Conservation (phyloP, 495 filamentous ascomycete species). For the Penicillium dipodomyicola region DNA sequence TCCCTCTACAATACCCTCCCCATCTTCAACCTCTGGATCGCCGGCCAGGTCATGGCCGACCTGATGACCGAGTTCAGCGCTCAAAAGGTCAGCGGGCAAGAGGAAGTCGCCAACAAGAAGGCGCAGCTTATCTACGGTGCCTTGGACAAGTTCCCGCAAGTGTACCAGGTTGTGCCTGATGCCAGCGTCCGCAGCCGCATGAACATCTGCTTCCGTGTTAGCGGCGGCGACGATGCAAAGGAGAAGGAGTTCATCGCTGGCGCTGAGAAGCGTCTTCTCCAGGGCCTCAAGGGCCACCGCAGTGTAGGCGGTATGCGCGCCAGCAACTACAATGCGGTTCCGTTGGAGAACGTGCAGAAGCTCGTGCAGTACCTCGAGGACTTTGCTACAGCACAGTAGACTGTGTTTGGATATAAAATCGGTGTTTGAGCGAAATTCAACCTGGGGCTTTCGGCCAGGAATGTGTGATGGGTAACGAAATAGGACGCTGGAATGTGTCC, state of each 20-base stretch:
- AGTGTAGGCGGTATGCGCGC: conserved; percentile 64
- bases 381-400: conserved; percentile 48
- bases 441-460: conserved; percentile 14
- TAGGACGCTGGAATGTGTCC: conserved; percentile 11
- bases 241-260: conserved; percentile 77
- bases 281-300: conserved; percentile 78
- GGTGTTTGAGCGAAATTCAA: conserved; percentile 16
- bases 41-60: conserved; percentile 74
- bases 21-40: conserved; percentile 91
- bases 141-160: conserved; percentile 65
- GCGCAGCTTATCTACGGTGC: conserved; percentile 68
- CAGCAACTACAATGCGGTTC: conserved; percentile 61
- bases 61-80: conserved; percentile 58
- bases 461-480: conserved; percentile 15
- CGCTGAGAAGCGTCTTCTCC: conserved; percentile 51
- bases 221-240: conserved; percentile 53
- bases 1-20: conserved; percentile 92
- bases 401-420: conserved; percentile 6
- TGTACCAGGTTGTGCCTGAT: conserved; percentile 72
- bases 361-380: conserved; percentile 57
- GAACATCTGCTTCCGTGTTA: conserved; percentile 87
- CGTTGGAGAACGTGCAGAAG: conserved; percentile 58
- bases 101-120: conserved; percentile 69
- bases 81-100: conserved; percentile 61
- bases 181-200: conserved; percentile 74